These are phyloP conservation scores for Tagetes erecta DNA, from an alignment of 129 eudicot genomes.

Conservation along the genomic window DNA sequence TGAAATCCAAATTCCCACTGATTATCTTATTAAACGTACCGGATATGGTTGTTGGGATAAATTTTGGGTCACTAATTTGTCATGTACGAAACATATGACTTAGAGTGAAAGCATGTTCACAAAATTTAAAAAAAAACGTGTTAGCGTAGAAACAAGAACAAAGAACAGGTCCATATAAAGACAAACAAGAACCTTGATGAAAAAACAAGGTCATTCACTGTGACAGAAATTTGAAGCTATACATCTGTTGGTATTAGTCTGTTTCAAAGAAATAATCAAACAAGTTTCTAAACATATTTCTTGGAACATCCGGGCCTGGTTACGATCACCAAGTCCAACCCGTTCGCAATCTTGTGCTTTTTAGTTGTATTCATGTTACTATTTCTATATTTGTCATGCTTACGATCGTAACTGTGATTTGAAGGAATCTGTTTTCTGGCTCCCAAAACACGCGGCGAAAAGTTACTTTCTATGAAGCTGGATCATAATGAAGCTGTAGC, in stretches of 20 bases:
- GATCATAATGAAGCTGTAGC: constrained; percentile 20
- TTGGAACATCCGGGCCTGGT: not conserved
- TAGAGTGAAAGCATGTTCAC: too few relatives aligned
- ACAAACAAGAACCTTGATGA: not conserved
- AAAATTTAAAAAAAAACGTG: too few relatives aligned
- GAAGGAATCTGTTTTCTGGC: constrained; percentile 31
- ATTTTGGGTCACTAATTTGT: too few relatives aligned
- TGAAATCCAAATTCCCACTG: too few relatives aligned
- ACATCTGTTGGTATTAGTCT: not conserved
- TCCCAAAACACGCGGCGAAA: constrained; percentile 23
- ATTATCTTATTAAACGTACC: too few relatives aligned
- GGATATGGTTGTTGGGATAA: too few relatives aligned
- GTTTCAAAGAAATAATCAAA: not conserved
- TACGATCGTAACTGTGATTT: constrained; percentile 21
- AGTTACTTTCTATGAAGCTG: constrained; percentile 25
- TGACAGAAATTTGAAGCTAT: not conserved
- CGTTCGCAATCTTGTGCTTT: not conserved
- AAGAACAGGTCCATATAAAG: too few relatives aligned
- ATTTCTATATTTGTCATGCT: constrained; percentile 8
- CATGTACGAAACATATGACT: too few relatives aligned
- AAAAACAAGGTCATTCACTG: not conserved
- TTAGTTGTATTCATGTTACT: not conserved
- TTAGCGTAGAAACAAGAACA: too few relatives aligned
- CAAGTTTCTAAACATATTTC: not conserved
- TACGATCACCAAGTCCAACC: not conserved